Evolutionary conservation across 1,284 basidiomycete genomes (phyloP), one percentile per base, ranked within the genome.

Genomic region (Coniferiporia weirii): DNA sequence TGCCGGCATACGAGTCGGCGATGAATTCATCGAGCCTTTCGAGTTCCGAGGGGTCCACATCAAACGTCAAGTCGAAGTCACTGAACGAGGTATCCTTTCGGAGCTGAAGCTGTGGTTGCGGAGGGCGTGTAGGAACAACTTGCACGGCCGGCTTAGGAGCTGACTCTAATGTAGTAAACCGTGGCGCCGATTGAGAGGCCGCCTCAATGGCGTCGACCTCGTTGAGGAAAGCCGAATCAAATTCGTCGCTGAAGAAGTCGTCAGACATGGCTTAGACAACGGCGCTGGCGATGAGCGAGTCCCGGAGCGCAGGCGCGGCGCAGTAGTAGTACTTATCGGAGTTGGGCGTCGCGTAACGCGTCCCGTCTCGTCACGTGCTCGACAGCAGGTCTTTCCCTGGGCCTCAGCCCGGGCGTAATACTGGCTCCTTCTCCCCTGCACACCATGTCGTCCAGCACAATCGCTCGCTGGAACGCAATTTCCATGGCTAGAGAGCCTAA

Each of bases 401-500:
- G 44, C 4, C 40, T 43, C 40, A 43, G 40, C 40, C 12, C n/a
- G n/a, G 46, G 35, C 35, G 61, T 27, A 27, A 27, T 27, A 27
- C 27, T 5, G 3, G 27, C 5, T 27, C 27, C 27, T 27, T 27
- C 27, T 27, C 27, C 5, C 27, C 27, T 27, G 27, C 27, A 27
- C 27, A 27, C 48, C 38, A 88, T 89, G 87, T 89, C 87, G 34
- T 76, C 78, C 54, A 75, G 79, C 60, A 78, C 79, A 12, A 76
- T 89, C 61, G 81, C 85, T 36, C 78, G 84, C 53, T 89, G 87
- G 86, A 88, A 88, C 63, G 79, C 84, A 9, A 87, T 87, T 48
- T 79, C 86, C 60, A 76, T 78, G 74, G 62, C 66, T 44, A 71
- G 75, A 59, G 73, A 76, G 48, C 56, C 67, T 17, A 67, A 67